These are phyloP conservation scores for Durio zibethinus DNA, from an alignment of 345 rosid genomes.

Conservation along the genomic window DNA sequence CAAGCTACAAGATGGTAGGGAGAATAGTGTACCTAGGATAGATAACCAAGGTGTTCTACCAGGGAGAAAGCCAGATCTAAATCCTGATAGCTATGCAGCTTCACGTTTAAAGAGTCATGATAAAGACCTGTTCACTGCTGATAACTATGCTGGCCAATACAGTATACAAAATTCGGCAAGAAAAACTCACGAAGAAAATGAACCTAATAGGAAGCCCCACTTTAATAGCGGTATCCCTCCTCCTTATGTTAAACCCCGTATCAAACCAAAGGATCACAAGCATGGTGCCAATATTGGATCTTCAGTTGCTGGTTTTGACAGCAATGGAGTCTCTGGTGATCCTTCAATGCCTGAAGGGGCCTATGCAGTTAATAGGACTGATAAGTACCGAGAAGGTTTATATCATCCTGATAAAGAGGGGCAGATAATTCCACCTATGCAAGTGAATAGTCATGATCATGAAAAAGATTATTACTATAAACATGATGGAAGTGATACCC, in stretches of 20 bases:
- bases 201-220: conserved; percentile 34
- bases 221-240: conserved; percentile 56
- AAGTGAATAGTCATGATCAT: conserved; percentile 22
- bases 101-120: conserved; percentile 25
- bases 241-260: conserved; percentile 60
- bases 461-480: conserved; percentile 21
- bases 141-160: conserved; percentile 27
- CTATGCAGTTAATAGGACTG: conserved; percentile 20
- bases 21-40: conserved; percentile 33
- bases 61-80: conserved; percentile 23
- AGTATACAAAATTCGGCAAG: conserved; percentile 24
- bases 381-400: conserved; percentile 29
- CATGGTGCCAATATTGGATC: conserved; percentile 29
- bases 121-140: conserved; percentile 26
- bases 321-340: conserved; percentile 29
- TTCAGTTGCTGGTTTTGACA: conserved; percentile 27
- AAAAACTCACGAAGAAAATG: conserved; percentile 39
- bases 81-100: conserved; percentile 22
- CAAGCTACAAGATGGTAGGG: conserved; percentile 36
- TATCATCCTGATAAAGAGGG: conserved; percentile 30
- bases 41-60: conserved; percentile 23
- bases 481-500: conserved; percentile 28
- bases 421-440: conserved; percentile 23
- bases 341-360: conserved; percentile 28
- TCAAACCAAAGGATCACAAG: conserved; percentile 40